A percentile compares a stretch with the other conserved stretches of the same genome.
phyloP scores from a whole-genome alignment of 148 eudicot species.

The Spergularia marina region DNA sequence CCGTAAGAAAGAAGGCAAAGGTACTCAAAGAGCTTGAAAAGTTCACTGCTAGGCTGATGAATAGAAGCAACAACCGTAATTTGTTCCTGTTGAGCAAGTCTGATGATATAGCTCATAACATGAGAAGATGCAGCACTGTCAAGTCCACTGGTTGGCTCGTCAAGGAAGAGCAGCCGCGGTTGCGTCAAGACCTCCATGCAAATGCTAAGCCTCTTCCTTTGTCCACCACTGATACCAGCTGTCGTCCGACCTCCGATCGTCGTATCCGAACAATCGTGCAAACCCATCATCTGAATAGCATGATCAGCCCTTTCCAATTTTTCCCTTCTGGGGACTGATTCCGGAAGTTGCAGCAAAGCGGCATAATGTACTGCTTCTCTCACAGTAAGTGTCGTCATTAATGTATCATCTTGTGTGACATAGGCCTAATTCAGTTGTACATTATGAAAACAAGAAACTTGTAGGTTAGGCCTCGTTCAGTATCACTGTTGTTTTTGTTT shows the following conservation, averaged over 20 bases:
- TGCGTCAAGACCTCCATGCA: slow-evolving; percentile 92
- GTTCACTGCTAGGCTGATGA: slow-evolving; percentile 99
- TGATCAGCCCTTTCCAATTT: slow-evolving; percentile 74
- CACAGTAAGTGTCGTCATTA: no score
- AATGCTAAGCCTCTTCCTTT: slow-evolving; percentile 84
- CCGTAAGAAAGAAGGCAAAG: slow-evolving; percentile 92
- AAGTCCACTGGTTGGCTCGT: slow-evolving; percentile 98
- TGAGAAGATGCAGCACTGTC: slow-evolving; percentile 47
- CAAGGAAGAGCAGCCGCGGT: slow-evolving; percentile 87
- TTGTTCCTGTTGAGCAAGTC: no score
- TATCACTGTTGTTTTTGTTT: no score
- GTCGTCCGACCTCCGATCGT: slow-evolving; percentile 94
- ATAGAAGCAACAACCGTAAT: slow-evolving; percentile 85
- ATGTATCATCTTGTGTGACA: no score
- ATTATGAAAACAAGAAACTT: no score
- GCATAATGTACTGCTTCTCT: slow-evolving; percentile 41
- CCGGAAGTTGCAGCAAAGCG: slow-evolving; percentile 75
- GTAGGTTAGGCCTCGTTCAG: no score
- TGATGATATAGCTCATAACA: no score
- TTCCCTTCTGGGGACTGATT: slow-evolving; percentile 67
- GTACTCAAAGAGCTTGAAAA: slow-evolving; percentile 91
- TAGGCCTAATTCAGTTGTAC: no score
- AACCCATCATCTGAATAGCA: slow-evolving; percentile 94
- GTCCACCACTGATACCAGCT: slow-evolving; percentile 94
- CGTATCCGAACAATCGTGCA: slow-evolving; percentile 96